A percentile compares a stretch with the other conserved stretches of the same genome.
Conservation (phyloP, 495 filamentous ascomycete genomes). For the Xylaria acuta region DNA sequence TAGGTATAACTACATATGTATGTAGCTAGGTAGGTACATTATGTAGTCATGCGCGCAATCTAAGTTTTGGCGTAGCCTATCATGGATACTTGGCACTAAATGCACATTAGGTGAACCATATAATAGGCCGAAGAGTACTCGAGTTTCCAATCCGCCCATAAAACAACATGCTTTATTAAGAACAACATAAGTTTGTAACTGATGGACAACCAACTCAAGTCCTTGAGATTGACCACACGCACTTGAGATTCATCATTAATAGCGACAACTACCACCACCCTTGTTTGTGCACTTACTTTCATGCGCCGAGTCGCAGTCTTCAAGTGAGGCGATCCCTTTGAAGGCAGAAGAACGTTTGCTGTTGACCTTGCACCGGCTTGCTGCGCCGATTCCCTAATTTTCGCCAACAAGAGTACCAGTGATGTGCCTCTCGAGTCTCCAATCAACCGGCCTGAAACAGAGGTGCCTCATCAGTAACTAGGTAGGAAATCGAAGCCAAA, state of each 20-base stretch:
- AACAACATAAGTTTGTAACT: not conserved
- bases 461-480: not conserved
- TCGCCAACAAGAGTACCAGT: not conserved
- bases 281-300: not conserved
- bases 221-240: not conserved
- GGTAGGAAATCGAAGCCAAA: not conserved
- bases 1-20: no score
- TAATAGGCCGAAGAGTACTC: not conserved
- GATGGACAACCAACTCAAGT: not conserved
- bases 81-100: not conserved
- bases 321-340: not conserved
- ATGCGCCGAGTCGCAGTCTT: not conserved
- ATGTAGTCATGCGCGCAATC: not conserved
- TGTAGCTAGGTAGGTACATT: no score
- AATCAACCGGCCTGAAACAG: not conserved
- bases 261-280: not conserved
- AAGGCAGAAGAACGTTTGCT: conserved; percentile 13
- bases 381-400: not conserved
- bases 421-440: not conserved
- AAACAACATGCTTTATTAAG: no score
- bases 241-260: not conserved
- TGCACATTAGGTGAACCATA: not conserved
- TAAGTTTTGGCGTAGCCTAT: conserved; percentile 1
- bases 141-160: not conserved
- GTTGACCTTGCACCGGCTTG: not conserved